Percentiles rank a stretch among this genome's conserved stretches.
Conservation (phyloP, 305 asterid genomes). For the Fraxinus xanthoxyloides region DNA sequence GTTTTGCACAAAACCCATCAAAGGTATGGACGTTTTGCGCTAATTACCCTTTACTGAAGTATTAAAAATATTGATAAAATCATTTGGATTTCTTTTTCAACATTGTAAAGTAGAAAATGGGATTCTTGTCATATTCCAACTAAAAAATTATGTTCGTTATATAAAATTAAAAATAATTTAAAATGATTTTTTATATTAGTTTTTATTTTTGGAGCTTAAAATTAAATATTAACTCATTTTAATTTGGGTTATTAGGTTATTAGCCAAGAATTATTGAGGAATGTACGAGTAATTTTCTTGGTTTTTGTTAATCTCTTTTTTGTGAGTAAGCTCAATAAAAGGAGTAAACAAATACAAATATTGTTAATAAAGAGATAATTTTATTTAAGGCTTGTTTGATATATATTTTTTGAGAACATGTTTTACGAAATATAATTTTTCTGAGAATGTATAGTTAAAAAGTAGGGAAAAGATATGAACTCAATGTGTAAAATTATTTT, state of each 20-base stretch:
- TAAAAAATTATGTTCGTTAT: background rate
- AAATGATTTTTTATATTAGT: too few species aligned
- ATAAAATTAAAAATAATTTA: too few species aligned
- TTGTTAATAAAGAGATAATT: too few species aligned
- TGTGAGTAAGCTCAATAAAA: background rate
- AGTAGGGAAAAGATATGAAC: too few species aligned
- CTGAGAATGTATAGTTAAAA: background rate
- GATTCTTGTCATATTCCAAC: background rate
- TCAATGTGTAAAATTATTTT: background rate
- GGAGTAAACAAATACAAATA: too few species aligned
- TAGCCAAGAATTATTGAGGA: constrained; percentile 6
- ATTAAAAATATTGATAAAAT: background rate
- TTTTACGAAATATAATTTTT: too few species aligned
- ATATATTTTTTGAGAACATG: too few species aligned
- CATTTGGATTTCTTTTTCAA: background rate
- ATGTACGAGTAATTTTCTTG: background rate
- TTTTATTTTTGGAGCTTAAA: background rate
- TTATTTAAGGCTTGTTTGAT: background rate
- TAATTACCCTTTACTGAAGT: too few species aligned
- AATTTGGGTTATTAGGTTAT: background rate
- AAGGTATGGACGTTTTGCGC: too few species aligned
- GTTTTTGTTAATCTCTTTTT: background rate
- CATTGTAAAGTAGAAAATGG: background rate
- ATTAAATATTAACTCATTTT: too few species aligned
- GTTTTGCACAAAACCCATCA: too few species aligned